A percentile compares a stretch with the other conserved stretches of the same genome.
Evolutionary conservation across 2,329 filamentous ascomycete species (phyloP).

Genomic region (Lasiodiplodia gonubiensis): DNA sequence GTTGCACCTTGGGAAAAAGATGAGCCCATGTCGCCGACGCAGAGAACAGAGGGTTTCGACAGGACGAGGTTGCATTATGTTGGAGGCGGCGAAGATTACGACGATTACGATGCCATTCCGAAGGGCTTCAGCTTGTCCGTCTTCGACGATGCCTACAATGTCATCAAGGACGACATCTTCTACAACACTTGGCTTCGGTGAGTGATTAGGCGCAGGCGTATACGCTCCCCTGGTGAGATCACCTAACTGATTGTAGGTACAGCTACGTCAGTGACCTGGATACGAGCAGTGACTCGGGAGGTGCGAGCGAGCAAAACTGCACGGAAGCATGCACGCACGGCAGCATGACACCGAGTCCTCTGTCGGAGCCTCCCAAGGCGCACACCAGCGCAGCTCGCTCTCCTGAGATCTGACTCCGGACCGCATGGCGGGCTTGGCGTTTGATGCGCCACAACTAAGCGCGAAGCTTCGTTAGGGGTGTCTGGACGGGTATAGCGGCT

Average conservation of each 20-base stretch:
- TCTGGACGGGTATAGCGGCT: no score
- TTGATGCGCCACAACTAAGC: not conserved
- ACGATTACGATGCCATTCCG: slow-evolving; percentile 45
- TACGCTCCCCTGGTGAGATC: not conserved
- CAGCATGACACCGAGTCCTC: not conserved
- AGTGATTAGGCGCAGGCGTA: not conserved
- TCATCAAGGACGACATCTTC: slow-evolving; percentile 69
- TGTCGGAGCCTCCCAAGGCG: not conserved
- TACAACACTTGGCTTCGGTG: slow-evolving; percentile 71
- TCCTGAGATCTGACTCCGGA: not conserved
- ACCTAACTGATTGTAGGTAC: not conserved
- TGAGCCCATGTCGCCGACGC: not conserved
- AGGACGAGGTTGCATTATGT: not conserved
- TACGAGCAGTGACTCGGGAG: not conserved
- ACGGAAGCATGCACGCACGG: not conserved
- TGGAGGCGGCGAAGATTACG: not conserved
- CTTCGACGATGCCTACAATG: slow-evolving; percentile 65
- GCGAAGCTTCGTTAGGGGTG: no score
- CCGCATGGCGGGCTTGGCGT: not conserved
- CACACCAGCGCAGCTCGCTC: not conserved
- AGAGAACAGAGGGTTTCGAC: not conserved
- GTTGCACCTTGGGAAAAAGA: slow-evolving; percentile 23
- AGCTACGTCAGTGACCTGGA: slow-evolving; percentile 15
- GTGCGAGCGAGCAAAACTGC: not conserved
- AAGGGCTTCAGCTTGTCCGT: slow-evolving; percentile 56